Evolutionary conservation across 495 filamentous ascomycete genomes (phyloP).

Genomic region (Hyaloscypha bicolor): DNA sequence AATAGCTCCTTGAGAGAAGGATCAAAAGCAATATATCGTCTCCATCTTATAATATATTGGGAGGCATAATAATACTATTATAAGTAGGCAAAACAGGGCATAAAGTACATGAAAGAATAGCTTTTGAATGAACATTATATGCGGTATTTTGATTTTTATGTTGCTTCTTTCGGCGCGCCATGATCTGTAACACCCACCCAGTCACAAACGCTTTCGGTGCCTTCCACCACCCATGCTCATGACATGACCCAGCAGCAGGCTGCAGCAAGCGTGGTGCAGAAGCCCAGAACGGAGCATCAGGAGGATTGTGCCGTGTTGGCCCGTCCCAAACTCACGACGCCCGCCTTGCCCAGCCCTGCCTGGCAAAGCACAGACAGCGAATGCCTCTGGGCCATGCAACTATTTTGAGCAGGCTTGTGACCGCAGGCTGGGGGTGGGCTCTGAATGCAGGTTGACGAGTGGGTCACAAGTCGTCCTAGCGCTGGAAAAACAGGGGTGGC

Average conservation of each 20-base stretch:
- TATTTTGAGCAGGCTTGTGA: constrained; percentile 22
- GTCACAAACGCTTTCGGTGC: constrained; percentile 1
- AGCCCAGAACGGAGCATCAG: neutral
- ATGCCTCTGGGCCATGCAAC: constrained; percentile 15
- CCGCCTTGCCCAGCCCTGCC: constrained; percentile 25
- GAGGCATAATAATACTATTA: too few relatives aligned
- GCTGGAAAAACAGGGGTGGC: too few relatives aligned
- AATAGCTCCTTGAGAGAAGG: too few relatives aligned
- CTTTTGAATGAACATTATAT: too few relatives aligned
- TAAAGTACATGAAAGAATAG: too few relatives aligned
- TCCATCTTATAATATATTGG: too few relatives aligned
- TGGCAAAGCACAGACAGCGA: constrained; percentile 12
- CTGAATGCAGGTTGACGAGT: neutral
- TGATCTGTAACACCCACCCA: constrained; percentile 12
- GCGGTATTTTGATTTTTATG: too few relatives aligned
- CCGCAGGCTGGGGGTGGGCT: neutral
- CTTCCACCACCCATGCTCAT: constrained; percentile 11
- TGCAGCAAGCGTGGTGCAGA: constrained; percentile 4
- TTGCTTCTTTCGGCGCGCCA: too few relatives aligned
- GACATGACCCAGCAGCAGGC: constrained; percentile 15
- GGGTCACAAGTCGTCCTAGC: too few relatives aligned
- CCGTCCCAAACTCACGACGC: constrained; percentile 1
- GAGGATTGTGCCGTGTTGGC: constrained; percentile 21
- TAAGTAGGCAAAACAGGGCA: too few relatives aligned
- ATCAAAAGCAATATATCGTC: too few relatives aligned